Evolutionary conservation across 2,329 filamentous ascomycete species (phyloP), one percentile per base, ranked within the genome.

Genomic region (Fusarium illudens): DNA sequence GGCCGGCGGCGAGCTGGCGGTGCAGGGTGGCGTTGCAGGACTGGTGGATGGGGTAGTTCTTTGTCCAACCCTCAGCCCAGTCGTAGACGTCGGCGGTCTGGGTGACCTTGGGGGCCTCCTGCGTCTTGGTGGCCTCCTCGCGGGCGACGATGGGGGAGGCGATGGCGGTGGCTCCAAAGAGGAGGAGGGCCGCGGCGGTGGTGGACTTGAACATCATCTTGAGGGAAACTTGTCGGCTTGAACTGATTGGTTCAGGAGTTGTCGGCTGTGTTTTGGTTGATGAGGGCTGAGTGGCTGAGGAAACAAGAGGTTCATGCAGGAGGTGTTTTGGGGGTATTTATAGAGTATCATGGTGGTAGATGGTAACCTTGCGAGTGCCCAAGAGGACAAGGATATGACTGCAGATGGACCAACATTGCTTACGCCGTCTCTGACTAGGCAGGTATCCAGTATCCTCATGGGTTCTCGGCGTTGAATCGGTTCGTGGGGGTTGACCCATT

Each of bases 11-110:
- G 42, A 92, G 81, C 75, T 90, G 87, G 8, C 76, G 77, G 39
- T 80, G 81, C 70, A 90, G 83, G 2, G 89, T 91, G 50, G 80
- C 77, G 71, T 92, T 92, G 80, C 90, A 92, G 22, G 88, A 90
- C 32, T 81, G 75, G 76, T 92, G 90, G 73, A 92, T 90, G 15
- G 80, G 78, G 68, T 79, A 84, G 11, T 65, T 62, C 62, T 74
- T 72, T 17, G 71, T 60, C 76, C 77, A 79, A 25, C 75, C 76
- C 6, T 72, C 70, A 27, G 75, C 64, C 78, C 78, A 79, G 64
- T 74, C 67, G 63, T 79, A 79, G 27, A 53, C 54, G 13, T 32
- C 54, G 29, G 67, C 32, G n/a, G 71, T 70, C 4, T 73, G 37
- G 4, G 72, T 60, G 2, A 72, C 52, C 13, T 71, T 39, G 2